Percentiles rank a stretch among this genome's conserved stretches.
phyloP scores from a whole-genome alignment of 2,329 filamentous ascomycete genomes.

The Chaetomium olivaceum region DNA sequence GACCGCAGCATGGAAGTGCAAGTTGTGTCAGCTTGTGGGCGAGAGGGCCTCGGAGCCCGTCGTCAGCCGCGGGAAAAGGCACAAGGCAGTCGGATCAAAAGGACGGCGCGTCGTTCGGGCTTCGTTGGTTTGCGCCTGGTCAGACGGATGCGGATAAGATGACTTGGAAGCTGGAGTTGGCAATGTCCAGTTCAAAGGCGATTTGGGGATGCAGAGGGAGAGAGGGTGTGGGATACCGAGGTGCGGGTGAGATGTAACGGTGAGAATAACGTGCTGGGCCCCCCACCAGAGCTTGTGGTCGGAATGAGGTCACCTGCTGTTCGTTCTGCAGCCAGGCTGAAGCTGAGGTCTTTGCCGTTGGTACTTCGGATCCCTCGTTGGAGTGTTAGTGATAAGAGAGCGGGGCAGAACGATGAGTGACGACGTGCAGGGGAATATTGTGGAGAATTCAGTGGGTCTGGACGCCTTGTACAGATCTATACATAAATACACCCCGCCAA shows the following conservation, averaged over 20 bases:
- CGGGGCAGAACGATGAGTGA: background rate
- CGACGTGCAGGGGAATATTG: background rate
- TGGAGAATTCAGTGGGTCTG: background rate
- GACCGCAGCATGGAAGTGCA: slow-evolving; percentile 18
- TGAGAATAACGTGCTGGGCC: background rate
- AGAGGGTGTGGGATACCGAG: background rate
- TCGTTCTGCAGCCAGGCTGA: slow-evolving; percentile 8
- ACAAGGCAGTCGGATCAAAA: slow-evolving; percentile 13
- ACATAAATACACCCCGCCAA: background rate
- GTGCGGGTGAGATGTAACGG: background rate
- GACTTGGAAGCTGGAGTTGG: background rate
- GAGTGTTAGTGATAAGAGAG: slow-evolving; percentile 26
- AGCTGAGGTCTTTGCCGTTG: background rate
- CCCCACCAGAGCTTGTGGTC: background rate
- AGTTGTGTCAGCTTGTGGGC: slow-evolving; percentile 26
- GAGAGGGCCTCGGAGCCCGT: slow-evolving; percentile 13
- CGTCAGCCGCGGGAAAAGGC: background rate
- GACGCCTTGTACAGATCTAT: background rate
- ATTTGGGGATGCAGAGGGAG: background rate
- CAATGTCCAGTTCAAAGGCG: background rate
- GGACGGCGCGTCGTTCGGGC: background rate
- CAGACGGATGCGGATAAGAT: background rate
- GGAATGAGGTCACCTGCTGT: slow-evolving; percentile 26
- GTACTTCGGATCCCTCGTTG: slow-evolving; percentile 5
- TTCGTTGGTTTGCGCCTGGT: slow-evolving; percentile 1